Percentiles rank a stretch among this genome's conserved stretches.
phyloP scores from a whole-genome alignment of 768 basidiomycete species.

The Tremella yokohamensis region DNA sequence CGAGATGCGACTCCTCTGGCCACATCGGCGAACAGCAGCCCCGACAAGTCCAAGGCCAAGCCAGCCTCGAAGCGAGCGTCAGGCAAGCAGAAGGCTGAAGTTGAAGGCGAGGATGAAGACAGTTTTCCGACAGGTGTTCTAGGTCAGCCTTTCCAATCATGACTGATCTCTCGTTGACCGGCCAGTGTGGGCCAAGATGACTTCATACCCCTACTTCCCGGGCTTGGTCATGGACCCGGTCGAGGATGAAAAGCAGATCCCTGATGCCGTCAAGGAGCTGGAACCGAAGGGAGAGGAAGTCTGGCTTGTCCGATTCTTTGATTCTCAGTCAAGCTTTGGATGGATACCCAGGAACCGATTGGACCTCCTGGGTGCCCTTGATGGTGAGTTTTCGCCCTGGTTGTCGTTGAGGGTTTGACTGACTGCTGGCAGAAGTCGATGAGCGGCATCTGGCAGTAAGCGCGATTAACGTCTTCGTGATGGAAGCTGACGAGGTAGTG shows the following conservation, averaged over 20 bases:
- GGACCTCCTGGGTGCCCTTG: constrained; percentile 65
- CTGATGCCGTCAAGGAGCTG: constrained; percentile 50
- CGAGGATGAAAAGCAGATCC: constrained; percentile 61
- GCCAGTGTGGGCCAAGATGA: constrained; percentile 75
- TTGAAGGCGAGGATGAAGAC: constrained; percentile 10
- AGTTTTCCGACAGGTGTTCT: constrained; percentile 14
- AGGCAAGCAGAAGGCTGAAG: background rate
- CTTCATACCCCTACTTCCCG: constrained; percentile 81
- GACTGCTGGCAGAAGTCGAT: constrained; percentile 59
- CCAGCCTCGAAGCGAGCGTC: background rate
- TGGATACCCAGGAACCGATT: constrained; percentile 61
- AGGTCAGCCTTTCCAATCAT: constrained; percentile 51
- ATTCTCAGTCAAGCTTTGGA: constrained; percentile 64
- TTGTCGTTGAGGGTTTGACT: background rate
- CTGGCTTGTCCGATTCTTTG: constrained; percentile 76
- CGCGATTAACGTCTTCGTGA: background rate
- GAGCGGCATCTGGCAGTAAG: constrained; percentile 59
- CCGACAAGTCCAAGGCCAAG: background rate
- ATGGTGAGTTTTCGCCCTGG: constrained; percentile 56
- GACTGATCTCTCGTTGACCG: constrained; percentile 2
- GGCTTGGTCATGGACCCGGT: constrained; percentile 64
- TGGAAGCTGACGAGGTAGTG: constrained; percentile 4
- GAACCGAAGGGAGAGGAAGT: constrained; percentile 54
- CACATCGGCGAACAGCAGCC: background rate
- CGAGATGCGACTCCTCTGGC: background rate